phyloP scores from a whole-genome alignment of 768 basidiomycete genomes.

The Mycena rosella region DNA sequence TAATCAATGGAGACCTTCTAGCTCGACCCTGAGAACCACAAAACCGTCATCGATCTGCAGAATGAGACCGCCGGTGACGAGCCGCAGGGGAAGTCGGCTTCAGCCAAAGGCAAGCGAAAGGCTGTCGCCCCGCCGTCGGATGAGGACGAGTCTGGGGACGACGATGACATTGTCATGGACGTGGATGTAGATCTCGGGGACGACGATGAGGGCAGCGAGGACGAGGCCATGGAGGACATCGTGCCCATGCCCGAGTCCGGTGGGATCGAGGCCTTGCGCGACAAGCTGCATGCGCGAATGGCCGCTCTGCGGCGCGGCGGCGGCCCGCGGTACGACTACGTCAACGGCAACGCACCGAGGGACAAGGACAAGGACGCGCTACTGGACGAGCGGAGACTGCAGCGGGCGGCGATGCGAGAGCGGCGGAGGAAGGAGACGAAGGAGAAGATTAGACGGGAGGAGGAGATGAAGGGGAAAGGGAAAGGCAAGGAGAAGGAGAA shows the following conservation, averaged over 20 bases:
- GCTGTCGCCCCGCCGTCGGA: conserved; percentile 47
- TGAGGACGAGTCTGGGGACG: conserved; percentile 46
- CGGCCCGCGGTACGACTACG: conserved; percentile 39
- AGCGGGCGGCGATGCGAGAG: conserved; percentile 88
- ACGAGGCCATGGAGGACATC: conserved; percentile 47
- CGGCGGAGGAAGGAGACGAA: conserved; percentile 86
- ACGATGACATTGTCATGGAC: conserved; percentile 49
- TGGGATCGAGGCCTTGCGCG: conserved; percentile 73
- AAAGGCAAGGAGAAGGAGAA: conserved; percentile 57
- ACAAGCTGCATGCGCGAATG: conserved; percentile 83
- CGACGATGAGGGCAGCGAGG: conserved; percentile 49
- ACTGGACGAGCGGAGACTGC: conserved; percentile 81
- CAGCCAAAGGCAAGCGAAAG: conserved; percentile 64
- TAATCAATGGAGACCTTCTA: conserved; percentile 47
- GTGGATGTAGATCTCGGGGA: conserved; percentile 56
- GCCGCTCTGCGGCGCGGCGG: conserved; percentile 69
- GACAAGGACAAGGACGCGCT: conserved; percentile 80
- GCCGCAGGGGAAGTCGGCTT: conserved; percentile 36
- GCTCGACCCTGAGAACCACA: conserved; percentile 95
- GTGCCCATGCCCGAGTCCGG: conserved; percentile 76
- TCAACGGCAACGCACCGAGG: conserved; percentile 53
- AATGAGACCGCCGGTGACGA: conserved; percentile 58
- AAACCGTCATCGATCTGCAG: conserved; percentile 79
- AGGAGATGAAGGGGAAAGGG: conserved; percentile 67
- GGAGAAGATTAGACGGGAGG: conserved; percentile 80